Evolutionary conservation across 352 stramenopile species (phyloP).

Genomic region (Pythium brassicae): DNA sequence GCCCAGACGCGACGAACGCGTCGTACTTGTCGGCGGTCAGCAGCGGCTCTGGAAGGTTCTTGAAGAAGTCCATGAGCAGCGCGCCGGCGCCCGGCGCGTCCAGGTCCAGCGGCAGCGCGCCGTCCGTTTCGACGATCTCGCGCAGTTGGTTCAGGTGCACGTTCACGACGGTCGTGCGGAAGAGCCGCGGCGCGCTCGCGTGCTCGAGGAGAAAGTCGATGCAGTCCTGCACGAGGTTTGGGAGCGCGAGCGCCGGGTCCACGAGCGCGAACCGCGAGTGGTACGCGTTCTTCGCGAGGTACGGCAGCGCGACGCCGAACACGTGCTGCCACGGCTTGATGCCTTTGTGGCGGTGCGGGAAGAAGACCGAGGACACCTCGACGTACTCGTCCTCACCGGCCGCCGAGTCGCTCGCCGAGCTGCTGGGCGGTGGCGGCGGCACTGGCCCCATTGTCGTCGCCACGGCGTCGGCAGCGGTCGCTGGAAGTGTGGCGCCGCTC

Average conservation of each 20-base stretch:
- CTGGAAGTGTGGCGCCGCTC: slow-evolving; percentile 8
- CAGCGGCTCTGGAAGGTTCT: slow-evolving; percentile 68
- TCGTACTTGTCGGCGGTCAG: slow-evolving; percentile 80
- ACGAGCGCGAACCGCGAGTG: slow-evolving; percentile 78
- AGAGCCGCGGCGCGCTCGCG: slow-evolving; percentile 61
- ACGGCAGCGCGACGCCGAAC: slow-evolving; percentile 68
- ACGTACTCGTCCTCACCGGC: slow-evolving; percentile 31
- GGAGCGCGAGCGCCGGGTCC: slow-evolving; percentile 62
- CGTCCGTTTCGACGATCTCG: slow-evolving; percentile 70
- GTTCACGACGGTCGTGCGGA: slow-evolving; percentile 73
- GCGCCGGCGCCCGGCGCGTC: slow-evolving; percentile 63
- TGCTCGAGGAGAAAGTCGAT: slow-evolving; percentile 62
- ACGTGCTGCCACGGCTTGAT: slow-evolving; percentile 85
- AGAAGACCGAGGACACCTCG: slow-evolving; percentile 48
- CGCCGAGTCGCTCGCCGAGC: background rate
- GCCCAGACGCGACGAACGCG: slow-evolving; percentile 66
- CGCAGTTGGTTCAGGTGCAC: slow-evolving; percentile 66
- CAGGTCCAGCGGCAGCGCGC: slow-evolving; percentile 49
- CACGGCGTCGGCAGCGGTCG: slow-evolving; percentile 1
- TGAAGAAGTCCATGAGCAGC: slow-evolving; percentile 76
- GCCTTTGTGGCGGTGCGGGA: slow-evolving; percentile 62
- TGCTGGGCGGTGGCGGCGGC: background rate
- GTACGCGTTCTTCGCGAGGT: slow-evolving; percentile 76
- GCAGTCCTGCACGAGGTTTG: slow-evolving; percentile 77
- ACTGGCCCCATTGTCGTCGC: no score